Evolutionary conservation across 768 basidiomycete genomes (phyloP), one percentile per base, ranked within the genome.

Genomic region (Pleurotus sapidus): DNA sequence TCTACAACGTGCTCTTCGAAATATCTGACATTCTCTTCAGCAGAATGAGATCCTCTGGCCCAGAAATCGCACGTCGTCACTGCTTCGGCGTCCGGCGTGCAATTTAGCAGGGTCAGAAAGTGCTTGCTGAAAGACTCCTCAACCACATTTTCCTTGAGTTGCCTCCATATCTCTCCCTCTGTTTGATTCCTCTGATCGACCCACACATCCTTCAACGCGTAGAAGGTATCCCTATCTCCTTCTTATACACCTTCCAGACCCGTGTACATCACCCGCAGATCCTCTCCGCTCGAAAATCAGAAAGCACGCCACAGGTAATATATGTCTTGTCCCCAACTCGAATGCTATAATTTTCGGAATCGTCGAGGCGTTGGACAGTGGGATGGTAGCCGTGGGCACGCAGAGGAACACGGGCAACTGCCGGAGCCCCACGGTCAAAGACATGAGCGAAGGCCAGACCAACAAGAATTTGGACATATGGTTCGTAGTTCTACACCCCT

Each of bases 151-250:
- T 14, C 17, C 27, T 30, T 50, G n/a, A 50, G 20, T 7, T 25
- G 14, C 14, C 4, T 15, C 25, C 30, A 50, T 27, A 50, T 34
- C 30, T 50, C 49, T n/a, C 15, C 24, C 20, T 50, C 49, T 15
- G 49, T 30, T 15, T 50, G 23, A 0, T 50, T 50, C 49, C 27
- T 50, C 25, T 9, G 24, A 17, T 58, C 57, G 14, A 58, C 49
- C 57, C 57, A 58, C 18, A 54, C 49, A 46, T 53, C 57, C 40
- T 58, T 58, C n/a, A 58, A 43, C 6, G 30, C 57, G 38, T 40
- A 42, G n/a, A 23, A 30, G 8, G 40, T 14, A 24, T 37, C 15
- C 46, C 14, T 17, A 25, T 25, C 38, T 15, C 45, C 39, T 18
- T 37, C 17, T 18, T 58, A 30, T 42, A 42, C 8, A 53, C 57